phyloP scores from a whole-genome alignment of 2,329 filamentous ascomycete genomes.

The Diaporthe sp. region DNA sequence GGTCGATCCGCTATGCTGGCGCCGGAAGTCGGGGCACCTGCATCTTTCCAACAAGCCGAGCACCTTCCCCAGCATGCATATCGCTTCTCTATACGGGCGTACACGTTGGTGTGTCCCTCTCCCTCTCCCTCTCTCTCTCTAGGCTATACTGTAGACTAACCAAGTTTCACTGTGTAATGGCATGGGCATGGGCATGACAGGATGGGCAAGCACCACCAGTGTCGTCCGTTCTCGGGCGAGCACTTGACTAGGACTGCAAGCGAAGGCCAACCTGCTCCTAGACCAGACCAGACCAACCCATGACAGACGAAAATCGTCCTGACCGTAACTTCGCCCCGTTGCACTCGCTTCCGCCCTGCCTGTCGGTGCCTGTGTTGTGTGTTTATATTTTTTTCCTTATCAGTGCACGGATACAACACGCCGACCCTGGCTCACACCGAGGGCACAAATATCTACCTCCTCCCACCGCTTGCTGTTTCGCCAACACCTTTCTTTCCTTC shows the following conservation, averaged over 20 bases:
- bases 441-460: slow-evolving; percentile 34
- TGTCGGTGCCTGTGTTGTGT: not conserved
- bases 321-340: slow-evolving; percentile 33
- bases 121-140: not conserved
- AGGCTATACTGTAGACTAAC: not conserved
- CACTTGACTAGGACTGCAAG: slow-evolving; percentile 10
- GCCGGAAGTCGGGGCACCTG: slow-evolving; percentile 28
- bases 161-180: slow-evolving; percentile 16
- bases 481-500: not conserved
- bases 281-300: slow-evolving; percentile 1
- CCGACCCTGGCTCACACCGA: slow-evolving; percentile 11
- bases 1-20: slow-evolving; percentile 25
- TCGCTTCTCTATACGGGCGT: not conserved
- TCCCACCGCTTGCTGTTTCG: slow-evolving; percentile 22
- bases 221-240: slow-evolving; percentile 20
- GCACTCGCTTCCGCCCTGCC: slow-evolving; percentile 27
- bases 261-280: not conserved
- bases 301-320: slow-evolving; percentile 26
- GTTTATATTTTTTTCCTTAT: not conserved
- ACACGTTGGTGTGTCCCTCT: not conserved
- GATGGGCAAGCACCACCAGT: slow-evolving; percentile 20
- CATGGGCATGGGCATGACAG: slow-evolving; percentile 1
- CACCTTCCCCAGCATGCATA: not conserved
- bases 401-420: slow-evolving; percentile 15
- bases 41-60: not conserved